A percentile compares a stretch with the other conserved stretches of the same genome.
phyloP scores from a whole-genome alignment of 257 asterid species.

The Eucommia ulmoides region DNA sequence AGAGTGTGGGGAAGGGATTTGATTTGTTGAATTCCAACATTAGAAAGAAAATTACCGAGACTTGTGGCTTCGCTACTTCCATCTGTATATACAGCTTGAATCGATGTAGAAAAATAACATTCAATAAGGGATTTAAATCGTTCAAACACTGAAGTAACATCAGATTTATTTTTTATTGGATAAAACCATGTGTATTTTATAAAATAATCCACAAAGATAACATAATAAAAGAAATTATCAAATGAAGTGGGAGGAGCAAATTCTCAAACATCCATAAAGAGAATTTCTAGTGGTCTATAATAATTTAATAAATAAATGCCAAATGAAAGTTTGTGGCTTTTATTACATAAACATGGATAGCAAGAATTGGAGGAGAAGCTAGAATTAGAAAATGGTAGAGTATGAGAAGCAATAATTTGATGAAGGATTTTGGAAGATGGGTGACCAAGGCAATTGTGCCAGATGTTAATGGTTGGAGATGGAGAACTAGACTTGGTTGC shows the following conservation, averaged over 20 bases:
- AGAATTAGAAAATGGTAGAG: neutral
- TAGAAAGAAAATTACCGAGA: neutral
- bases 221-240: neutral
- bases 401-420: neutral
- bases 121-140: neutral
- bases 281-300: neutral
- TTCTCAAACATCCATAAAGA: neutral
- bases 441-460: neutral
- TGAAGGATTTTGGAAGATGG: neutral
- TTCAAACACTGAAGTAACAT: neutral
- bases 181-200: neutral
- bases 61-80: neutral
- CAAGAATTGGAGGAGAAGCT: neutral
- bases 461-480: neutral
- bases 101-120: neutral
- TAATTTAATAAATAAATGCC: neutral
- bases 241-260: neutral
- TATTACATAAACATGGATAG: neutral
- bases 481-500: neutral
- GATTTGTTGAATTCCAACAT: neutral
- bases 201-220: neutral
- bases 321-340: neutral
- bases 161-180: neutral
- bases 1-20: slow-evolving; percentile 1
- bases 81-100: neutral